Base-by-base conservation (phyloP, 306 rosid genomes). In the Fagus sylvatica region DNA sequence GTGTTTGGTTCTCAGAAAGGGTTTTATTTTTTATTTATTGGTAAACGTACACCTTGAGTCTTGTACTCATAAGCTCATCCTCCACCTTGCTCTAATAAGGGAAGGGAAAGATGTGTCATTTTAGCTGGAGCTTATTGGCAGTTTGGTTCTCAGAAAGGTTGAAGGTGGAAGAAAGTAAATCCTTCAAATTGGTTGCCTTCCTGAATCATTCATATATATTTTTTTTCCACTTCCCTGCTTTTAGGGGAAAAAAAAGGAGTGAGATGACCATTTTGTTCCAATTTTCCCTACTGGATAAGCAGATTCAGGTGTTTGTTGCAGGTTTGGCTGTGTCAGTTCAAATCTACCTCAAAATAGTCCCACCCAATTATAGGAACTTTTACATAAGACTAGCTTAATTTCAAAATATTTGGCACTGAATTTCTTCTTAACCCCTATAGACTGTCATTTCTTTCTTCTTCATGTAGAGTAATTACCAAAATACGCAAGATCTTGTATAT, bases 321-420 rank as follows among this genome's bases (percentile, higher is more conserved):
- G 55, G 28, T 71, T 54, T 78, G 71, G 39, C 28, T 10, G 39
- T 54, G 42, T 43, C 40, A 46, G 15, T 54, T 34, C 43, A 34
- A 78, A 39, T 32, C 71, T 53, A 49, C 73, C 75, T 72, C 62
- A 65, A 80, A 67, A 72, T 69, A 69, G n/a, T 7, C 22, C 48
- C 39, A 8, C 10, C 72, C 55, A 39, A 32, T 62, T 65, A 32
- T 11, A 13, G 0, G 9, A 37, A 3, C 40, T 60, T 76, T 40
- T 76, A 34, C 76, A 59, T 78, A 43, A 59, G 70, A 60, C 19
- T 59, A 71, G 4, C 60, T 74, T 46, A 56, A 72, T 64, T 70
- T 72, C 64, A 64, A 4, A 57, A 15, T 42, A 39, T 74, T 75
- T 15, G 32, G 36, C 34, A 30, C 53, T 11, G 49, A 83, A 68